A percentile compares a stretch with the other conserved stretches of the same genome.
Conservation (phyloP, 805 yeast species). For the Monosporozyma unispora region DNA sequence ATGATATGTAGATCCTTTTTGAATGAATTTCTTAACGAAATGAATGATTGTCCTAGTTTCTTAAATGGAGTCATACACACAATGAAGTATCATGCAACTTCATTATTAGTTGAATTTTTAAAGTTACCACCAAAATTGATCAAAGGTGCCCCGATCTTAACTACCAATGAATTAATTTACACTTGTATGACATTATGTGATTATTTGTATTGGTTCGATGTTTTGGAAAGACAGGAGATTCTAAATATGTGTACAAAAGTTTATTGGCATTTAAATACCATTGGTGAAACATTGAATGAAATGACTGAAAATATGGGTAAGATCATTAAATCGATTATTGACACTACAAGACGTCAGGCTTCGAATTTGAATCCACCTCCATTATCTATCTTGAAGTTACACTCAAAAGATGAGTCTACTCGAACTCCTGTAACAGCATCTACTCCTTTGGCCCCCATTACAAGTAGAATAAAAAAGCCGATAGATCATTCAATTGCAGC, state of each 20-base stretch:
- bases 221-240: conserved; percentile 34
- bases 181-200: conserved; percentile 47
- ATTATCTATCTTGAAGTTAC: neutral
- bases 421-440: neutral
- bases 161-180: conserved; percentile 45
- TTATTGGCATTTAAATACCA: conserved; percentile 50
- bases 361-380: conserved; percentile 9
- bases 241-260: conserved; percentile 42
- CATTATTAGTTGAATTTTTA: conserved; percentile 37
- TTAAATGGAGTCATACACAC: conserved; percentile 31
- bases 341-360: conserved; percentile 31
- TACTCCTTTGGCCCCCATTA: neutral
- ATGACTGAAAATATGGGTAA: conserved; percentile 53
- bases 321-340: conserved; percentile 44
- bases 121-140: conserved; percentile 38
- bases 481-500: neutral
- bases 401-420: neutral
- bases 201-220: conserved; percentile 33
- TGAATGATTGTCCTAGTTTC: conserved; percentile 18
- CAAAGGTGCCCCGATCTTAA: conserved; percentile 47
- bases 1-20: conserved; percentile 33
- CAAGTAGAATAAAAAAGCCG: neutral
- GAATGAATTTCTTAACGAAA: conserved; percentile 23
- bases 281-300: conserved; percentile 49
- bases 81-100: conserved; percentile 38